Percentiles rank a stretch among this genome's conserved stretches.
Conservation (phyloP, 805 yeast species). For the Ogataea nitratoaversa region DNA sequence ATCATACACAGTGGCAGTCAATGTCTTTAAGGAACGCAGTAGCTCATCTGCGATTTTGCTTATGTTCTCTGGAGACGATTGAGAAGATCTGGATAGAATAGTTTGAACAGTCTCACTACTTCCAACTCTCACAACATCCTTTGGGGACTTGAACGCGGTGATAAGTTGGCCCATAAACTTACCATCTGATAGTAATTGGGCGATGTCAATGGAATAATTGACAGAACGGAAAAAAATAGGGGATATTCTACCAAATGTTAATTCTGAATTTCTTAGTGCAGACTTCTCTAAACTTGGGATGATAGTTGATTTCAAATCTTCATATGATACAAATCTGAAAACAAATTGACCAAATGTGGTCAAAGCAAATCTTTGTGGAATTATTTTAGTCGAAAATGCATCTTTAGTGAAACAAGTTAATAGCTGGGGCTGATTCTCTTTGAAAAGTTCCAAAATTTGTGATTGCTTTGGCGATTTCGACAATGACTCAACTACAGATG, state of each 20-base stretch:
- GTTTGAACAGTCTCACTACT: conserved; percentile 36
- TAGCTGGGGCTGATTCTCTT: conserved; percentile 10
- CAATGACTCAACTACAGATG: conserved; percentile 5
- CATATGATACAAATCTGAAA: conserved; percentile 2
- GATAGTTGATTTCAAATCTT: conserved; percentile 12
- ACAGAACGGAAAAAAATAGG: conserved; percentile 42
- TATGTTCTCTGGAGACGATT: conserved; percentile 26
- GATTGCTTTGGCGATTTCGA: neutral
- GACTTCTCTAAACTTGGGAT: conserved; percentile 67
- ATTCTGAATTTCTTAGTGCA: conserved; percentile 73
- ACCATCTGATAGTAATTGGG: conserved; percentile 32
- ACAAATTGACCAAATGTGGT: conserved; percentile 16
- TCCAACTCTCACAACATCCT: conserved; percentile 54
- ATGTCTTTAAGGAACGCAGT: conserved; percentile 51
- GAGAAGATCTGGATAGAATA: conserved; percentile 18
- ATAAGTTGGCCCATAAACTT: conserved; percentile 50
- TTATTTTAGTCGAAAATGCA: conserved; percentile 32
- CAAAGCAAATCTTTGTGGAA: conserved; percentile 16
- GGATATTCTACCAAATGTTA: conserved; percentile 51
- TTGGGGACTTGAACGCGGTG: conserved; percentile 63
- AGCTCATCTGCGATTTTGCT: conserved; percentile 46
- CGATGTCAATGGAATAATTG: conserved; percentile 35
- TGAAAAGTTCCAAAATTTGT: conserved; percentile 8
- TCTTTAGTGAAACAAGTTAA: conserved; percentile 32
- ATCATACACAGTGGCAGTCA: conserved; percentile 57